Conservation (phyloP, 1,139 yeast genomes). For the Hansenula lynferdii region DNA sequence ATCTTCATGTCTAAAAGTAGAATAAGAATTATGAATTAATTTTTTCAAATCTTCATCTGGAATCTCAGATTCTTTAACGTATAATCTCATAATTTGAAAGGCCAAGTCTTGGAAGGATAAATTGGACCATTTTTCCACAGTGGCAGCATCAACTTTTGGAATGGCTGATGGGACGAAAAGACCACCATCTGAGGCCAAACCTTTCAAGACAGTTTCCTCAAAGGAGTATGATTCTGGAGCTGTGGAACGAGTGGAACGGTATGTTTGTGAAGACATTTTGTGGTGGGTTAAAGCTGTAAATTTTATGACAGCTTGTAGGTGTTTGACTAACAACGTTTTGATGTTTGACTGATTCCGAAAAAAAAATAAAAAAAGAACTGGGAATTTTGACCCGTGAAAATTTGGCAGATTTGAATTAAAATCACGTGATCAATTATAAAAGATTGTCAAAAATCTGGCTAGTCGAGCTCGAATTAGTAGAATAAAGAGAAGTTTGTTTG, state of each 20-base stretch:
- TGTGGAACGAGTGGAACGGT: conserved; percentile 85
- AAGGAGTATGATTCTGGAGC: conserved; percentile 58
- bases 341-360: no score
- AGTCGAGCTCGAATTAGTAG: no score
- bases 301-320: background rate
- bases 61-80: conserved; percentile 67
- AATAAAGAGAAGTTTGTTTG: no score
- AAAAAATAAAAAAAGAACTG: background rate
- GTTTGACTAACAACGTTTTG: background rate
- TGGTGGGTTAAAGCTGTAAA: background rate
- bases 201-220: conserved; percentile 91
- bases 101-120: conserved; percentile 84
- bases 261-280: conserved; percentile 42
- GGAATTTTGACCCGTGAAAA: background rate
- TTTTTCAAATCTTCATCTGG: conserved; percentile 59
- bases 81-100: conserved; percentile 75
- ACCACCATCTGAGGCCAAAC: conserved; percentile 96
- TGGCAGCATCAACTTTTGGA: conserved; percentile 61
- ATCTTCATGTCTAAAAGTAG: conserved; percentile 81
- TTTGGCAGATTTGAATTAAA: no score
- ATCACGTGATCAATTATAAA: no score
- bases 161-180: conserved; percentile 82
- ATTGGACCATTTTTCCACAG: conserved; percentile 64
- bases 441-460: no score
- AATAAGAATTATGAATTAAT: conserved; percentile 68